A percentile compares a stretch with the other conserved stretches of the same genome.
Conservation (phyloP, 805 yeast genomes). For the Teunomyces cretensis region DNA sequence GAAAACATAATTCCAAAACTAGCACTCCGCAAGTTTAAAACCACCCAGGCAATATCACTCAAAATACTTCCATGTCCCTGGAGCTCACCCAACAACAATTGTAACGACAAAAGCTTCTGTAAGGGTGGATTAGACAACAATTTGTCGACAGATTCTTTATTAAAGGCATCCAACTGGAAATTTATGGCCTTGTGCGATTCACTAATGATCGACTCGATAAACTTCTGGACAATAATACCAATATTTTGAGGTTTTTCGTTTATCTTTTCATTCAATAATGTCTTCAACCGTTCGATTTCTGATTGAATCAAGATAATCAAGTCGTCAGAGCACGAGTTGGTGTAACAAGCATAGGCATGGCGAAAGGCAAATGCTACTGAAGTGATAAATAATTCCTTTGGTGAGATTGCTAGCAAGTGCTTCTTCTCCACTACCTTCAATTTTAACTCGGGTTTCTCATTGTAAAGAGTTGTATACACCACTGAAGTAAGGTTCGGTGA, state of each 20-base stretch:
- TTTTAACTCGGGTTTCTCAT: slow-evolving; percentile 12
- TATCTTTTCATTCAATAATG: slow-evolving; percentile 4
- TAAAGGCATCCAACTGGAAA: slow-evolving; percentile 61
- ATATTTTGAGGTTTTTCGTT: slow-evolving; percentile 8
- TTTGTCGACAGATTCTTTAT: slow-evolving; percentile 74
- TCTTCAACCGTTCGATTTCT: slow-evolving; percentile 34
- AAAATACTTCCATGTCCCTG: slow-evolving; percentile 28
- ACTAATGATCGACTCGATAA: slow-evolving; percentile 46
- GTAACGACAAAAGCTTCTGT: slow-evolving; percentile 70
- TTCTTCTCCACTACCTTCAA: slow-evolving; percentile 22
- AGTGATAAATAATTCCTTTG: slow-evolving; percentile 39
- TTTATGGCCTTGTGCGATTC: slow-evolving; percentile 78
- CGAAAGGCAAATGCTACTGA: slow-evolving; percentile 63
- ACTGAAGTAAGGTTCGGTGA: slow-evolving; percentile 54
- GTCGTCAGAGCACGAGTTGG: slow-evolving; percentile 69
- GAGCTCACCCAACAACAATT: slow-evolving; percentile 58
- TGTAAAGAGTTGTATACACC: slow-evolving; percentile 23
- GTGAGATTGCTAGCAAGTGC: slow-evolving; percentile 12
- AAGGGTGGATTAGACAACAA: slow-evolving; percentile 74
- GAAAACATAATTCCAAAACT: slow-evolving; percentile 69
- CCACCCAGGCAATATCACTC: slow-evolving; percentile 57
- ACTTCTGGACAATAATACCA: slow-evolving; percentile 17
- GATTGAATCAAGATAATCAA: slow-evolving; percentile 54
- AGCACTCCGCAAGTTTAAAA: slow-evolving; percentile 66
- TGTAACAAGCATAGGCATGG: slow-evolving; percentile 71